Conservation (phyloP, 257 asterid species). For the Gentiana straminea region DNA sequence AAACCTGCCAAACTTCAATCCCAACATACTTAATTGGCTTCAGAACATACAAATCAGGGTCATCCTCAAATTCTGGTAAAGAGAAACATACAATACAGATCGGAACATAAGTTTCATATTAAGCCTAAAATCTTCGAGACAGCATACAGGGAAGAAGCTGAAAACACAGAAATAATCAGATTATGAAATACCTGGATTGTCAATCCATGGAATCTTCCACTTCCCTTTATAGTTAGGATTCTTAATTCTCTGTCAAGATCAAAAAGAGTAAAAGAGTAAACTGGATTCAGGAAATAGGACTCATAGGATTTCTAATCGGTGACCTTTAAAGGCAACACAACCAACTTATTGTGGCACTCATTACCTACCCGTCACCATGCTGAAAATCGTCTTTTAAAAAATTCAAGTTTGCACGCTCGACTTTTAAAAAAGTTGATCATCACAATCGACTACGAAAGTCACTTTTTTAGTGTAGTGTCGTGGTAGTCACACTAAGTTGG, state of each 20-base stretch:
- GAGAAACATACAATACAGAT: not conserved
- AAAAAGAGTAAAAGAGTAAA: slow-evolving; percentile 6
- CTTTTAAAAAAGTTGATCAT: too few species aligned
- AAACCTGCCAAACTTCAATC: slow-evolving; percentile 91
- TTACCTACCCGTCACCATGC: too few species aligned
- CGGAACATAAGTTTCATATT: not conserved
- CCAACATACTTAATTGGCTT: slow-evolving; percentile 81
- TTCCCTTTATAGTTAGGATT: slow-evolving; percentile 91
- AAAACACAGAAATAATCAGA: not conserved
- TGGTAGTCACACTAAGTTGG: too few species aligned
- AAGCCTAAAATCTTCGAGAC: not conserved
- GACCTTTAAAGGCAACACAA: too few species aligned
- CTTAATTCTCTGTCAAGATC: slow-evolving; percentile 52
- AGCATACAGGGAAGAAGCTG: not conserved
- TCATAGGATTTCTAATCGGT: too few species aligned
- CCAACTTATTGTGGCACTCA: too few species aligned
- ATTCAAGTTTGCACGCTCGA: too few species aligned
- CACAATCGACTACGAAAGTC: too few species aligned
- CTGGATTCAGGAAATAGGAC: not conserved
- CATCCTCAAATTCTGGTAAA: slow-evolving; percentile 70
- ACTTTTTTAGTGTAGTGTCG: too few species aligned
- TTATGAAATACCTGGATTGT: slow-evolving; percentile 63
- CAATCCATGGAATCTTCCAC: slow-evolving; percentile 91
- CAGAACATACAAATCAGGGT: slow-evolving; percentile 79
- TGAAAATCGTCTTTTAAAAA: too few species aligned